These are phyloP conservation scores for Alternaria sp. DNA, from an alignment of 2,329 filamentous ascomycete genomes.

Conservation along the genomic window DNA sequence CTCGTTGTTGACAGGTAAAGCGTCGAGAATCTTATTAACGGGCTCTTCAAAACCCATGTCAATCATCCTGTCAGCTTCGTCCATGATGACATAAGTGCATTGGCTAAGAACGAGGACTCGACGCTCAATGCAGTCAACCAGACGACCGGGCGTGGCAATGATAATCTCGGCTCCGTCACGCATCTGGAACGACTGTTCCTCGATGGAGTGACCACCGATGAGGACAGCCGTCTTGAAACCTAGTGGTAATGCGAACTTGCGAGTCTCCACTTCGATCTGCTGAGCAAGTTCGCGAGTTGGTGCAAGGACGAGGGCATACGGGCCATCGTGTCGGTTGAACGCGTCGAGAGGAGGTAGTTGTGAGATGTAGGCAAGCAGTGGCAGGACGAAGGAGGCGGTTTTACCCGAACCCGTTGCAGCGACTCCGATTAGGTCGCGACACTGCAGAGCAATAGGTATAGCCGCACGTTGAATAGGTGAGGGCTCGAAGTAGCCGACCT, in stretches of 20 bases:
- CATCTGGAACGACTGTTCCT: conserved; percentile 89
- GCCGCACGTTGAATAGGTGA: conserved; percentile 91
- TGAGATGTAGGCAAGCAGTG: conserved; percentile 91
- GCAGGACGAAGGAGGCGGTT: conserved; percentile 92
- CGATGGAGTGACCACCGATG: conserved; percentile 94
- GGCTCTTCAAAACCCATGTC: conserved; percentile 97
- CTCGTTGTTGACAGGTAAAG: conserved; percentile 88
- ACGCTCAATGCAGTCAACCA: conserved; percentile 95
- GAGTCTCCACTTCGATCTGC: conserved; percentile 93
- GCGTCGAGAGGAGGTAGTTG: conserved; percentile 86
- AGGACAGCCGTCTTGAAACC: conserved; percentile 96
- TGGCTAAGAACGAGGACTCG: conserved; percentile 91
- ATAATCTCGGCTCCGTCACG: conserved; percentile 95
- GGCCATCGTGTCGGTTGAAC: conserved; percentile 88
- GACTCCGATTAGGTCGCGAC: conserved; percentile 95
- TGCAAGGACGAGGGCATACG: conserved; percentile 95
- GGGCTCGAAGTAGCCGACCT: conserved; percentile 90
- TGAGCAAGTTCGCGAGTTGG: conserved; percentile 97
- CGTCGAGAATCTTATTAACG: conserved; percentile 96
- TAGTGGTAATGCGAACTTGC: conserved; percentile 87
- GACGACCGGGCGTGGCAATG: conserved; percentile 95
- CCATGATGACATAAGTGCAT: conserved; percentile 99
- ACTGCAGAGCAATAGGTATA: conserved; percentile 92
- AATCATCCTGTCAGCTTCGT: conserved; percentile 99
- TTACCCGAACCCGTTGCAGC: conserved; percentile 98